phyloP scores from a whole-genome alignment of 805 yeast genomes.

The Crinitomyces ghanaensis region DNA sequence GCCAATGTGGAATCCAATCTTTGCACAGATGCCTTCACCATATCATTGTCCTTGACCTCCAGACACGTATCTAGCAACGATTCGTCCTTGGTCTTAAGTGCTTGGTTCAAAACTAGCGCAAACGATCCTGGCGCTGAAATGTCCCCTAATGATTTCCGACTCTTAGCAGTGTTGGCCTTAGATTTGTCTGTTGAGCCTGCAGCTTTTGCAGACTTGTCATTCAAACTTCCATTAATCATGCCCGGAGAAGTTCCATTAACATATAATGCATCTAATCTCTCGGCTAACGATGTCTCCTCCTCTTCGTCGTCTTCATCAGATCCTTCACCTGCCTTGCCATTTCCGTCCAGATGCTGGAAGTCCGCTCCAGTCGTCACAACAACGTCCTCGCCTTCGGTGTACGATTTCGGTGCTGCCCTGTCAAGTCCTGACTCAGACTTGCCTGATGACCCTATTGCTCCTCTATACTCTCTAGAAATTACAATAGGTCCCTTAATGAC shows the following conservation, averaged over 20 bases:
- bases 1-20: slow-evolving; percentile 38
- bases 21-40: slow-evolving; percentile 44
- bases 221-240: no score
- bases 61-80: slow-evolving; percentile 77
- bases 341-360: slow-evolving; percentile 20
- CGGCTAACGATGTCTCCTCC: slow-evolving; percentile 37
- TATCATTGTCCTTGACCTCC: slow-evolving; percentile 37
- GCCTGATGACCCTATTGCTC: slow-evolving; percentile 9
- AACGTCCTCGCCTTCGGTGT: slow-evolving; percentile 25
- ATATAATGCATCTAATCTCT: slow-evolving; percentile 28
- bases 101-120: slow-evolving; percentile 77
- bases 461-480: slow-evolving; percentile 2
- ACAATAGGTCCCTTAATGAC: slow-evolving; percentile 1
- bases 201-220: slow-evolving; percentile 18
- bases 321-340: slow-evolving; percentile 33
- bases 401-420: slow-evolving; percentile 32
- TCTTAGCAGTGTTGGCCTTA: slow-evolving; percentile 11
- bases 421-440: slow-evolving; percentile 22
- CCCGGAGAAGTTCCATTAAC: slow-evolving; percentile 19
- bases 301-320: slow-evolving; percentile 24
- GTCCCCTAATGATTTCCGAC: slow-evolving; percentile 30
- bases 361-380: slow-evolving; percentile 29
- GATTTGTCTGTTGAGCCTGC: neutral
- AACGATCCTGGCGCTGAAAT: slow-evolving; percentile 60
- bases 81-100: slow-evolving; percentile 78